Base-by-base conservation (phyloP, 2,329 filamentous ascomycete species). In the Arthroderma sp. region DNA sequence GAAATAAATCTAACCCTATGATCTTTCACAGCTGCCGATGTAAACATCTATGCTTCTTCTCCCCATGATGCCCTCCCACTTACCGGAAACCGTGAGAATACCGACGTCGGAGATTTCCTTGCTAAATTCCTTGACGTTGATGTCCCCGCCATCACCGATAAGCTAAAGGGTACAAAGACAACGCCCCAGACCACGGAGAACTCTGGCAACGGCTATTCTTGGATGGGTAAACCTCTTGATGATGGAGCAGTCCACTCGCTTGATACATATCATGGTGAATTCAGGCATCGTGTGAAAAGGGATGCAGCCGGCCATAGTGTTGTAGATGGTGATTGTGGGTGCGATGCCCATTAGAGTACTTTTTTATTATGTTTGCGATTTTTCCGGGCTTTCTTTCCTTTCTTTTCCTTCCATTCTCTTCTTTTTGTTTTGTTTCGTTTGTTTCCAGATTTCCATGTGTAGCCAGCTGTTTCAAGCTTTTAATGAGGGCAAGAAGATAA, bases 1-100 rank as follows among this genome's bases (percentile, higher is more conserved):
- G 34, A 11, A 22, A 34, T 11, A 5, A 5, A 36, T 32, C 27
- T 44, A 42, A 47, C 30, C n/a, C 36, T 9, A 40, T 15, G 31
- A 15, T 22, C 34, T 36, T 29, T 22, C 48, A 57, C 58, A 59
- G 91, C 82, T 42, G 87, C 91, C 5, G 91, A 98, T 60, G 91
- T 98, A 40, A 98, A 98, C 63, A 86, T 98, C 53, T 98, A 96
- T 66, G 82, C 84, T 43, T 88, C 83, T 0, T 80, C 84, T 3
- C 72, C 76, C 0, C 72, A 75, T 33, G 66, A 69, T 29, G 76
- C 80, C 0, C 72, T 75, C 37, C 70, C 73, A 9, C 71, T 94
- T 5, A 68, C 77, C 3, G 89, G 89, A 5, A 96, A 96, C 61
- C 81, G 93, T 44, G 91, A 98, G 69, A 98, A 98, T 60, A 96